Base-by-base conservation (phyloP, 768 basidiomycete genomes). In the Rhodotorula babjevae region DNA sequence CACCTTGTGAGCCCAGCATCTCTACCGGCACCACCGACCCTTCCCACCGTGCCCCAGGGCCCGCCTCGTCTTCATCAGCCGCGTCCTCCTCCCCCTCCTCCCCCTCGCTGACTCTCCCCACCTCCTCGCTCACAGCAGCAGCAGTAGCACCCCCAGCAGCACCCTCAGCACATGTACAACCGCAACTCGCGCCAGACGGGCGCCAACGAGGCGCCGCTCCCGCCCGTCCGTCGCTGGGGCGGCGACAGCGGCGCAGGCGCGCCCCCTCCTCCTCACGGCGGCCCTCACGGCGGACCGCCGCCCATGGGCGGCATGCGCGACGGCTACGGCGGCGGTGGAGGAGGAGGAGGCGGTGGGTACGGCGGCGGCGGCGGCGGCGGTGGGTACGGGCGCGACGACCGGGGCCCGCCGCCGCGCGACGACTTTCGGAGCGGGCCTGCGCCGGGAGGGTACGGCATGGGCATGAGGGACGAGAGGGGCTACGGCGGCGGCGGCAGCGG, bases 221-320 rank as follows among this genome's bases (percentile, higher is more conserved):
- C 61, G 40, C 50, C 63, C 5, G 61, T 52, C 19, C 71, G 77
- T 10, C 62, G 77, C 23, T 77, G 77, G 77, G 76, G 77, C n/a
- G 72, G 72, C n/a, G 71, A n/a, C 18, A 57, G 63, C 11, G 46
- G 27, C 57, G 50, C 21, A 3, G 60, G 46, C 36, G 36, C 59
- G 50, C 49, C 52, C 40, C n/a, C 25, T 19, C 50, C 40, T 16
- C 49, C 69, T 42, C 74, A 67, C 27, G 56, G 36, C 31, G 31
- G 67, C 29, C n/a, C n/a, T n/a, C n/a, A n/a, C n/a, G n/a, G n/a
- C n/a, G n/a, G n/a, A n/a, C n/a, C n/a, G n/a, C n/a, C n/a, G n/a
- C n/a, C n/a, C n/a, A n/a, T n/a, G n/a, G 69, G 66, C 27, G 57
- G 36, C 7, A 36, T 36, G 10, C 59, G 27, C 59, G 60, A 46